Percentiles rank a stretch among this genome's conserved stretches.
Conservation (phyloP, 169 alveolate species). For the Eimeria sp. region DNA sequence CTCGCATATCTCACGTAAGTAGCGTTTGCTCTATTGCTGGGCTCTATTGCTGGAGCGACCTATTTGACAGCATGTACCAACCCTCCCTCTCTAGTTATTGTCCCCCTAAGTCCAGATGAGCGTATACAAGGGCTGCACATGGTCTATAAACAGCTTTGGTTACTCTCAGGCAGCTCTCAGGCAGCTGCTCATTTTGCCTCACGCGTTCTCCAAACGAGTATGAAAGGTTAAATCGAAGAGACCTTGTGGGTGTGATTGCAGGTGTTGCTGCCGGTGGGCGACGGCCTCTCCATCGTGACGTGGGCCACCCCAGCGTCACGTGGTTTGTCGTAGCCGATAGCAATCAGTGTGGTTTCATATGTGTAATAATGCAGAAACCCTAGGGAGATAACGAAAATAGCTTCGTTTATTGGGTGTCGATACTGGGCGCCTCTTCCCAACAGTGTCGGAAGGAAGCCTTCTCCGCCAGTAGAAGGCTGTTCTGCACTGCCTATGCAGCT, state of each 20-base stretch:
- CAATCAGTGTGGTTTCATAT: not conserved
- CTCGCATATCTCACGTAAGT: slow-evolving; percentile 53
- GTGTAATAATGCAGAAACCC: not conserved
- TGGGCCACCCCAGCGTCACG: slow-evolving; percentile 48
- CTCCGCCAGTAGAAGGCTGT: not conserved
- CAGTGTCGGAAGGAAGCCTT: not conserved
- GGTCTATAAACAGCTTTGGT: not conserved
- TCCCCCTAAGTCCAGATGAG: not conserved
- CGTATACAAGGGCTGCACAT: not conserved
- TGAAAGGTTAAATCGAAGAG: not conserved
- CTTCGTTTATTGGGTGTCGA: not conserved
- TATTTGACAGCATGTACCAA: not conserved
- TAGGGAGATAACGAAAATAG: not conserved
- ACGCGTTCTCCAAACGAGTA: not conserved
- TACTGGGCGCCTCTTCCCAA: not conserved
- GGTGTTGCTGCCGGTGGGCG: slow-evolving; percentile 78
- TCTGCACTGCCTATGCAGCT: not conserved
- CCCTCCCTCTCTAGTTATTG: not conserved
- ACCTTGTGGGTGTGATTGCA: not conserved
- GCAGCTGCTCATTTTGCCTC: not conserved
- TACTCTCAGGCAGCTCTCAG: not conserved
- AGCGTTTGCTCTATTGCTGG: not conserved
- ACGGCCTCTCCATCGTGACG: slow-evolving; percentile 79
- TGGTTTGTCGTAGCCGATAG: not conserved
- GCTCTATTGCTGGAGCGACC: not conserved